Conservation (phyloP, 2,329 filamentous ascomycete species). For the Xylaria hypoxylon region DNA sequence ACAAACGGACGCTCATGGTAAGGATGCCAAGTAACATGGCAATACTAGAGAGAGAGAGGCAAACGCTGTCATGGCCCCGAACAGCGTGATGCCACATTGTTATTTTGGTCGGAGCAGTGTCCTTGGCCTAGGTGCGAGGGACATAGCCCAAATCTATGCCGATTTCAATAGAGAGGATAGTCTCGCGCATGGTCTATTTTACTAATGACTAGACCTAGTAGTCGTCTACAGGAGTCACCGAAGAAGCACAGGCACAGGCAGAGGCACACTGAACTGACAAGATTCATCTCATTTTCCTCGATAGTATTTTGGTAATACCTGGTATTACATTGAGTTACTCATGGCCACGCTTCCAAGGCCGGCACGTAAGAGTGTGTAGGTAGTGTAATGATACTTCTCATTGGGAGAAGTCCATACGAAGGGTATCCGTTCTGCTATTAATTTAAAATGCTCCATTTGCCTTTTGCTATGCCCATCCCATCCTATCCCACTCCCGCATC, state of each 20-base stretch:
- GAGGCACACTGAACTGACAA: neutral
- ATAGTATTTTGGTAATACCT: constrained; percentile 6
- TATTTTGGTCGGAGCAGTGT: neutral
- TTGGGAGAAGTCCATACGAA: constrained; percentile 2
- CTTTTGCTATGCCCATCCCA: constrained; percentile 20
- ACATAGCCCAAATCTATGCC: neutral
- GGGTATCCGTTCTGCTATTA: constrained; percentile 29
- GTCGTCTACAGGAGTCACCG: neutral
- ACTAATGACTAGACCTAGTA: neutral
- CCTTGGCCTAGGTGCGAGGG: neutral
- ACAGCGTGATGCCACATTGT: constrained; percentile 3
- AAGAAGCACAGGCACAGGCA: neutral
- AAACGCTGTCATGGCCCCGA: neutral
- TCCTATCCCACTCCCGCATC: constrained; percentile 15
- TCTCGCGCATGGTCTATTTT: neutral
- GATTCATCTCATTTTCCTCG: neutral
- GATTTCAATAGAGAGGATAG: neutral
- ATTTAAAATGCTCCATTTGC: constrained; percentile 15
- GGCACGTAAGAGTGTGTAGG: neutral
- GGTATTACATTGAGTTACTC: constrained; percentile 5
- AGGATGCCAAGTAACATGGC: neutral
- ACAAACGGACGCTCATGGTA: neutral
- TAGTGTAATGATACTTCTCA: constrained; percentile 14
- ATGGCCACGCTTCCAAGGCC: neutral
- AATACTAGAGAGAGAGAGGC: constrained; percentile 9